These are phyloP conservation scores for Brasilioporus rufonigricans DNA, from an alignment of 768 basidiomycete species.

Conservation along the genomic window DNA sequence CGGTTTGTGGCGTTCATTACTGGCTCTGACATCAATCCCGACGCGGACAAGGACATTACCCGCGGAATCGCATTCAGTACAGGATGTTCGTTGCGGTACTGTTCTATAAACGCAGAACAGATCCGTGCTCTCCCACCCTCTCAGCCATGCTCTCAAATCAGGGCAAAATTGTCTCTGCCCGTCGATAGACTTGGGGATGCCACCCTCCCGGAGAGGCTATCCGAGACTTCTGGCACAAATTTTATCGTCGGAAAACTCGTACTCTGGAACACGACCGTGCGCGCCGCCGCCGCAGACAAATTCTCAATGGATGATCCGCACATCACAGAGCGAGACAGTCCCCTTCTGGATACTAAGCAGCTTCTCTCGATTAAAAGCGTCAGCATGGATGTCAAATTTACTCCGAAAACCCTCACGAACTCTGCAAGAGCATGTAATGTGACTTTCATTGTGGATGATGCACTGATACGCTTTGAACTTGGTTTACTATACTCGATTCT, in stretches of 20 bases:
- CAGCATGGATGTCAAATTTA: conserved; percentile 27
- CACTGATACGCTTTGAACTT: conserved; percentile 54
- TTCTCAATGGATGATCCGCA: conserved; percentile 68
- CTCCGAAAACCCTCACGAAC: conserved; percentile 6
- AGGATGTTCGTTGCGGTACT: conserved; percentile 53
- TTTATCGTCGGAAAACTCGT: conserved; percentile 44
- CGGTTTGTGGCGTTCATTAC: conserved; percentile 68
- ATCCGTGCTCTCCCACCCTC: conserved; percentile 14
- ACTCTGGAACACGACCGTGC: conserved; percentile 49
- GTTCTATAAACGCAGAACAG: conserved; percentile 38
- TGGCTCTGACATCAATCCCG: conserved; percentile 77
- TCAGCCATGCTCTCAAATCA: conserved; percentile 39
- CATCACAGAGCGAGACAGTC: conserved; percentile 52
- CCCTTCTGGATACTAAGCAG: conserved; percentile 39
- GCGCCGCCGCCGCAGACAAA: conserved; percentile 62
- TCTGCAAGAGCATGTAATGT: conserved; percentile 36
- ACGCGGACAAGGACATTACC: conserved; percentile 59
- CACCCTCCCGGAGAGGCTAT: conserved; percentile 39
- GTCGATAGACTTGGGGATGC: conserved; percentile 49
- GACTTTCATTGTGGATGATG: conserved; percentile 48
- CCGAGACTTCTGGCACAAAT: conserved; percentile 31
- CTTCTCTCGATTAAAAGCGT: conserved; percentile 41
- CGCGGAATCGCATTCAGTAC: conserved; percentile 66
- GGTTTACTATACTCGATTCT: conserved; percentile 69
- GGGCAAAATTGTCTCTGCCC: conserved; percentile 55